phyloP scores from a whole-genome alignment of 139 green algal species.

The Picochlorum costavermella region DNA sequence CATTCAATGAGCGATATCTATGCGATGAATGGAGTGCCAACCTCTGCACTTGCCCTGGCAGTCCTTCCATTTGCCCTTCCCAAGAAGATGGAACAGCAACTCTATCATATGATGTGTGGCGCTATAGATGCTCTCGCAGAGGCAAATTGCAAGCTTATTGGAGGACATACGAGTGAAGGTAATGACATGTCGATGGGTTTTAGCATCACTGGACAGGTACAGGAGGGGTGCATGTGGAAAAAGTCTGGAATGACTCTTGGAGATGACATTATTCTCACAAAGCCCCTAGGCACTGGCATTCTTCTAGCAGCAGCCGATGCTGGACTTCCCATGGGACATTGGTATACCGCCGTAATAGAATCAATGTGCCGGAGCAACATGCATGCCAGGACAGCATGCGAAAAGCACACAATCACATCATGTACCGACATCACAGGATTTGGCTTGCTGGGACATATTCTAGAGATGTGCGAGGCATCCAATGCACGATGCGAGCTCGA shows the following conservation, averaged over 20 bases:
- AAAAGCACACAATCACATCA: slow-evolving; percentile 37
- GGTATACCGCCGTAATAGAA: slow-evolving; percentile 23
- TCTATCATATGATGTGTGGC: slow-evolving; percentile 73
- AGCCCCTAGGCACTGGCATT: slow-evolving; percentile 70
- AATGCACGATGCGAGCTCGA: slow-evolving; percentile 37
- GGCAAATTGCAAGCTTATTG: slow-evolving; percentile 64
- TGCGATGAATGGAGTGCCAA: slow-evolving; percentile 76
- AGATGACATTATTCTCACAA: slow-evolving; percentile 81
- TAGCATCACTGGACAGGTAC: slow-evolving; percentile 37
- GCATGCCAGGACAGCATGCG: slow-evolving; percentile 38
- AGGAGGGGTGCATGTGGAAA: slow-evolving; percentile 33
- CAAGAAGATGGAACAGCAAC: slow-evolving; percentile 56
- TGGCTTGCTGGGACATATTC: slow-evolving; percentile 73
- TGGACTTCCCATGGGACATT: slow-evolving; percentile 43
- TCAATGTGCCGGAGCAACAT: slow-evolving; percentile 55
- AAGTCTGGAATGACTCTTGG: slow-evolving; percentile 55
- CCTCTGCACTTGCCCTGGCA: slow-evolving; percentile 61
- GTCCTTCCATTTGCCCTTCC: slow-evolving; percentile 53
- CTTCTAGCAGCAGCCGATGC: slow-evolving; percentile 72
- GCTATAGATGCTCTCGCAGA: slow-evolving; percentile 38
- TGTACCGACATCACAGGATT: slow-evolving; percentile 93
- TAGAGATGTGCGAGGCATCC: slow-evolving; percentile 58
- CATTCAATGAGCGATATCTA: slow-evolving; percentile 75
- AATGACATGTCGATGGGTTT: slow-evolving; percentile 58
- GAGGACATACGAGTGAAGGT: slow-evolving; percentile 78